Percentiles rank a stretch among this genome's conserved stretches.
Evolutionary conservation across 305 asterid genomes (phyloP).

Genomic region (Caryopteris hybrid): DNA sequence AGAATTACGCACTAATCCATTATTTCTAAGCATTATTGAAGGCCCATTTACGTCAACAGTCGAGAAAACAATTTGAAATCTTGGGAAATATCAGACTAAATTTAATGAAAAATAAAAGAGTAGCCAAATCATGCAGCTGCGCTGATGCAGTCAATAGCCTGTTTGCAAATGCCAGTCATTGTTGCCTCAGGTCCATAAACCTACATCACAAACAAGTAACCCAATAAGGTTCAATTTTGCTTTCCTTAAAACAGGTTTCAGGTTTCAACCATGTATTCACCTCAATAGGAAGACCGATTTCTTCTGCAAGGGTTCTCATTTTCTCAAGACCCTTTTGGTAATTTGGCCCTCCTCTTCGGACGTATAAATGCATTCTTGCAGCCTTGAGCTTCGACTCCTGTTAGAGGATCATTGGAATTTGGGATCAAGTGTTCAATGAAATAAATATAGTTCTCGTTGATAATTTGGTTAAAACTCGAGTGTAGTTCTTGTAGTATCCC

Average conservation of each 20-base stretch:
- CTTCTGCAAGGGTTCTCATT: conserved; percentile 71
- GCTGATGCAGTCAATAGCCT: conserved; percentile 23
- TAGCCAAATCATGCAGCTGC: background rate
- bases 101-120: too few species aligned
- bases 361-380: conserved; percentile 74
- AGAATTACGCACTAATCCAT: too few species aligned
- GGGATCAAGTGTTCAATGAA: background rate
- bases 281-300: conserved; percentile 72
- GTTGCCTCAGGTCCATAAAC: conserved; percentile 26
- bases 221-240: background rate
- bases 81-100: too few species aligned
- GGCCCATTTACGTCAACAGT: too few species aligned
- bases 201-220: background rate
- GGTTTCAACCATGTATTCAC: conserved; percentile 21
- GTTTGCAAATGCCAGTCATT: conserved; percentile 27
- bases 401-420: background rate
- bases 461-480: too few species aligned
- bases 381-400: conserved; percentile 89
- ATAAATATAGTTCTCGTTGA: too few species aligned
- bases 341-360: conserved; percentile 83
- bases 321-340: conserved; percentile 74
- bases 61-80: too few species aligned
- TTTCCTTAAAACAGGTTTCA: background rate
- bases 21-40: too few species aligned
- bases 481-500: background rate